phyloP scores from a whole-genome alignment of 2,329 filamentous ascomycete genomes.

The Fusarium robinianum region DNA sequence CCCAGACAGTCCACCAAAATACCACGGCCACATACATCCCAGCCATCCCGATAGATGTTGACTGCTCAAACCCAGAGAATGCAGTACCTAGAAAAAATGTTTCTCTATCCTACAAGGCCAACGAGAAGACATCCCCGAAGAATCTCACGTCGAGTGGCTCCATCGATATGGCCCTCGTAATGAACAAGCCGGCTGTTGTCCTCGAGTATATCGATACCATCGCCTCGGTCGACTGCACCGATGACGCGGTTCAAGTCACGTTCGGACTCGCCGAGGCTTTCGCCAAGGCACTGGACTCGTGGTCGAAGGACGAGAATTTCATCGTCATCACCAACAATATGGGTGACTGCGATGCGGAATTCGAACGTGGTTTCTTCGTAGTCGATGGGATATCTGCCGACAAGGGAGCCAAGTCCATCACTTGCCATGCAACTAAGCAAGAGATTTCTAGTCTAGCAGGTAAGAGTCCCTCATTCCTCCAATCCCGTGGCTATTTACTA shows the following conservation, averaged over 20 bases:
- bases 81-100: conserved; percentile 19
- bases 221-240: conserved; percentile 14
- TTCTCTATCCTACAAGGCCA: conserved; percentile 12
- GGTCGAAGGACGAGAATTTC: conserved; percentile 28
- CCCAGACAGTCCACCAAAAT: conserved; percentile 1
- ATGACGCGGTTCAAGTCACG: conserved; percentile 12
- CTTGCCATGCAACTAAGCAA: neutral
- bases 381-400: conserved; percentile 38
- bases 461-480: no score
- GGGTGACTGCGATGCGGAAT: conserved; percentile 46
- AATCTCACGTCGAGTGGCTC: conserved; percentile 4
- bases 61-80: conserved; percentile 13
- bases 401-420: conserved; percentile 35
- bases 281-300: conserved; percentile 14
- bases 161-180: conserved; percentile 22
- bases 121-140: conserved; percentile 1
- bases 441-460: conserved; percentile 6
- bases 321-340: conserved; percentile 50
- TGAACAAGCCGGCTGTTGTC: conserved; percentile 23
- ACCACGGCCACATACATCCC: conserved; percentile 17
- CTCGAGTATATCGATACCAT: conserved; percentile 23
- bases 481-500: no score
- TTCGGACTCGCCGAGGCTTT: conserved; percentile 16
- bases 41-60: conserved; percentile 9
- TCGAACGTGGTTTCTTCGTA: conserved; percentile 47